Evolutionary conservation across 805 yeast species (phyloP).

Genomic region (Saccharomyces kudriavzevii): DNA sequence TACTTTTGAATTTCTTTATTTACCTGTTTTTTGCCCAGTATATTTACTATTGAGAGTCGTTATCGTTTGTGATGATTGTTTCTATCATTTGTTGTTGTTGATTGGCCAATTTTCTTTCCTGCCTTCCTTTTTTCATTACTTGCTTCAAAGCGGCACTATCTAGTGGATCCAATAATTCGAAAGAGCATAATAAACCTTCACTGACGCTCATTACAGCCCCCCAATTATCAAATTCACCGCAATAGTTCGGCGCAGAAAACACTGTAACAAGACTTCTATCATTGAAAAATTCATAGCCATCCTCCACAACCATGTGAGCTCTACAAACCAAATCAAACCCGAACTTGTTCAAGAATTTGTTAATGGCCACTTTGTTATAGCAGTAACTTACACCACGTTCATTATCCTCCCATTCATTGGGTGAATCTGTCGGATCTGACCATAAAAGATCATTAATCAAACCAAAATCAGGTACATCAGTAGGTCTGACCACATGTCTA

Average conservation of each 20-base stretch:
- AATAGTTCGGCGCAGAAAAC: constrained; percentile 71
- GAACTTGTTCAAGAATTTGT: constrained; percentile 54
- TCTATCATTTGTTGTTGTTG: constrained; percentile 19
- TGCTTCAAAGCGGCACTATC: constrained; percentile 90
- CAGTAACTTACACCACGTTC: constrained; percentile 79
- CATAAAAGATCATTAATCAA: constrained; percentile 69
- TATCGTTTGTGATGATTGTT: background rate
- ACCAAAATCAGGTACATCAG: constrained; percentile 78
- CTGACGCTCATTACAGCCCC: constrained; percentile 97
- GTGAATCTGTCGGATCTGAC: constrained; percentile 67
- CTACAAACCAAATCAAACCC: constrained; percentile 71
- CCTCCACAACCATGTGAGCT: constrained; percentile 87
- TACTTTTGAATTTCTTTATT: background rate
- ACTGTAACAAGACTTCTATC: constrained; percentile 68
- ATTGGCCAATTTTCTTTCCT: constrained; percentile 65
- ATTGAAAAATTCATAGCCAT: constrained; percentile 77
- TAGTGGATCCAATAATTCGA: constrained; percentile 87
- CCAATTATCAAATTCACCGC: constrained; percentile 64
- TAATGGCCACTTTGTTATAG: constrained; percentile 68
- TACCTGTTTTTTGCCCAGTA: background rate
- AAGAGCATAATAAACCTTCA: constrained; percentile 85
- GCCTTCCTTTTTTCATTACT: constrained; percentile 88
- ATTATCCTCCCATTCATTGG: constrained; percentile 65
- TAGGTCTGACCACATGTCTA: constrained; percentile 65
- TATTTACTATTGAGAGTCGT: background rate